Evolutionary conservation across 1,284 basidiomycete species (phyloP).

Genomic region (Apiotrichum sp.): DNA sequence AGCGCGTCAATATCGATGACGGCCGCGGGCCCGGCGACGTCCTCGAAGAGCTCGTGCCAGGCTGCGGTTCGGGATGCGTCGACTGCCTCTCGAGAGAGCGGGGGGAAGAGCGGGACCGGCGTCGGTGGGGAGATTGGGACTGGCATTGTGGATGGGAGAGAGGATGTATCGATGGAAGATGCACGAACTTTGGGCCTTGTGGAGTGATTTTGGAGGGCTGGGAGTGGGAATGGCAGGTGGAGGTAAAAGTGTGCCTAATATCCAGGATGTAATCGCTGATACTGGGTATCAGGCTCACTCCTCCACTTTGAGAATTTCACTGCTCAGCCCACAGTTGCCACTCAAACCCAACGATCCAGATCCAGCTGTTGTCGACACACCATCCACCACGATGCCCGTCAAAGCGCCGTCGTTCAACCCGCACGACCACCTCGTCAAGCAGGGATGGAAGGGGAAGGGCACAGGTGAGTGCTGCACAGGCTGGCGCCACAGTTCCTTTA

Average conservation of each 20-base stretch:
- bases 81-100: constrained; percentile 6
- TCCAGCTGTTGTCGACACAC: background rate
- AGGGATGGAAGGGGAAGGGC: constrained; percentile 83
- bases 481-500: background rate
- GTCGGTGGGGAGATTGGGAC: constrained; percentile 3
- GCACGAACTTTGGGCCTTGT: too few species aligned
- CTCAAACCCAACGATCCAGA: background rate
- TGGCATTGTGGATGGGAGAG: constrained; percentile 10
- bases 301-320: background rate
- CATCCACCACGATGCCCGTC: background rate
- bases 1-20: constrained; percentile 75
- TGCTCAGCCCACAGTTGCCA: too few species aligned
- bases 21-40: constrained; percentile 67
- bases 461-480: constrained; percentile 37
- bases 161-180: too few species aligned
- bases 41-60: constrained; percentile 75
- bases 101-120: constrained; percentile 3
- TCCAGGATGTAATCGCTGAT: too few species aligned
- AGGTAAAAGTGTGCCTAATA: too few species aligned
- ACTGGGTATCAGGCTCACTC: background rate
- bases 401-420: constrained; percentile 62
- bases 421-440: constrained; percentile 66
- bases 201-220: too few species aligned
- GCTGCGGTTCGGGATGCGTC: constrained; percentile 75
- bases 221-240: too few species aligned